Evolutionary conservation across 306 rosid species (phyloP).

Genomic region (Vigna hirtella): DNA sequence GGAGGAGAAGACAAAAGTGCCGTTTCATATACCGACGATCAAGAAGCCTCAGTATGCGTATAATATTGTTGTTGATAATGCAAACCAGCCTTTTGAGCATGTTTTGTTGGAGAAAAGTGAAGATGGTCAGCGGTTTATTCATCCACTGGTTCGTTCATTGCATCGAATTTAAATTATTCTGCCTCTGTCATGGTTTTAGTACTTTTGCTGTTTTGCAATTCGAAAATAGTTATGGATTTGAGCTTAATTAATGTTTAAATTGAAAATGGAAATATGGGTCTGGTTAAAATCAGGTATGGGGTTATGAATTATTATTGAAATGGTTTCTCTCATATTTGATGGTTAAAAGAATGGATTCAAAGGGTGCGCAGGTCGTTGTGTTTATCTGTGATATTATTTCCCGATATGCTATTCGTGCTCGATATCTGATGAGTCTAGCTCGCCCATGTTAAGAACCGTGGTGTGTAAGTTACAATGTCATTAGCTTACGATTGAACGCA

Average conservation of each 20-base stretch:
- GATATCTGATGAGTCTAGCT: neutral
- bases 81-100: slow-evolving; percentile 82
- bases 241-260: neutral
- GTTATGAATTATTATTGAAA: neutral
- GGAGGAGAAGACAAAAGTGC: slow-evolving; percentile 60
- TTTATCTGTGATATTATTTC: neutral
- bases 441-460: neutral
- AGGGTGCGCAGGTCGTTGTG: slow-evolving; percentile 1
- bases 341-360: neutral
- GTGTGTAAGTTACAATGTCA: neutral
- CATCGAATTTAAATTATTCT: slow-evolving; percentile 1
- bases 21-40: slow-evolving; percentile 81
- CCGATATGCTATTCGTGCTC: neutral
- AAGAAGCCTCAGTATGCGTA: slow-evolving; percentile 79
- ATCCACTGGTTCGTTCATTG: slow-evolving; percentile 78
- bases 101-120: slow-evolving; percentile 82
- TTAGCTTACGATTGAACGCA: neutral
- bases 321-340: neutral
- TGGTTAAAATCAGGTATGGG: neutral
- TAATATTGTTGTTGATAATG: slow-evolving; percentile 67
- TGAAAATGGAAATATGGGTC: neutral
- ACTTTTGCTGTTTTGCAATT: neutral
- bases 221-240: neutral
- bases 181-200: neutral
- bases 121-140: slow-evolving; percentile 76